Conservation (phyloP, 306 rosid species). For the Senna siamea region DNA sequence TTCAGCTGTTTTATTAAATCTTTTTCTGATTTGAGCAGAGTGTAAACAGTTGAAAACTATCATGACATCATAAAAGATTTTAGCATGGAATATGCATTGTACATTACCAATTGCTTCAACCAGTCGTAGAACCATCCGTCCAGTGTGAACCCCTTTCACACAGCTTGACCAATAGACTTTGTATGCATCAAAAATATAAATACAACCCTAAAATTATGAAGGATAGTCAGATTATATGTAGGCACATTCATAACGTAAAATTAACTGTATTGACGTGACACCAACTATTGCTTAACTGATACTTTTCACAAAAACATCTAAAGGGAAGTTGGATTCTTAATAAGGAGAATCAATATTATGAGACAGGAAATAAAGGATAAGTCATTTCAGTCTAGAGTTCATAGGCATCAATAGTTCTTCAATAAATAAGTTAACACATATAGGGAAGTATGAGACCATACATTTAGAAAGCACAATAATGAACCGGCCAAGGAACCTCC, state of each 20-base stretch:
- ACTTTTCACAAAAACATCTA: slow-evolving; percentile 11
- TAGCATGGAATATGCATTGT: slow-evolving; percentile 1
- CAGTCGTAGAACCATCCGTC: slow-evolving; percentile 83
- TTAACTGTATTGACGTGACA: slow-evolving; percentile 4
- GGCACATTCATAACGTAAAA: slow-evolving; percentile 9
- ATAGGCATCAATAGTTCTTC: background rate
- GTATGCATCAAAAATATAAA: slow-evolving; percentile 79
- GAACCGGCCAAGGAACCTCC: slow-evolving; percentile 98
- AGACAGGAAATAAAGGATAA: slow-evolving; percentile 30
- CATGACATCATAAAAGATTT: background rate
- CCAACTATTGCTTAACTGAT: slow-evolving; percentile 1
- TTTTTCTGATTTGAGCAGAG: slow-evolving; percentile 19
- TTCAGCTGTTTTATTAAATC: background rate
- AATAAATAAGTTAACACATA: background rate
- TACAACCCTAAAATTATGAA: slow-evolving; percentile 72
- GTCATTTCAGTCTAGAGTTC: background rate
- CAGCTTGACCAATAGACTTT: slow-evolving; percentile 92
- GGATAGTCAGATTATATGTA: slow-evolving; percentile 33
- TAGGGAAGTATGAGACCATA: slow-evolving; percentile 46
- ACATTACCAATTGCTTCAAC: slow-evolving; percentile 95
- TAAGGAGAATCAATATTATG: background rate
- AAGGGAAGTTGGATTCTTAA: background rate
- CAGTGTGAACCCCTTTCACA: slow-evolving; percentile 86
- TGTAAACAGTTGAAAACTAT: background rate
- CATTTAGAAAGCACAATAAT: slow-evolving; percentile 92